Evolutionary conservation across 2,329 filamentous ascomycete species (phyloP).

Genomic region (Rhinocladiella similis): DNA sequence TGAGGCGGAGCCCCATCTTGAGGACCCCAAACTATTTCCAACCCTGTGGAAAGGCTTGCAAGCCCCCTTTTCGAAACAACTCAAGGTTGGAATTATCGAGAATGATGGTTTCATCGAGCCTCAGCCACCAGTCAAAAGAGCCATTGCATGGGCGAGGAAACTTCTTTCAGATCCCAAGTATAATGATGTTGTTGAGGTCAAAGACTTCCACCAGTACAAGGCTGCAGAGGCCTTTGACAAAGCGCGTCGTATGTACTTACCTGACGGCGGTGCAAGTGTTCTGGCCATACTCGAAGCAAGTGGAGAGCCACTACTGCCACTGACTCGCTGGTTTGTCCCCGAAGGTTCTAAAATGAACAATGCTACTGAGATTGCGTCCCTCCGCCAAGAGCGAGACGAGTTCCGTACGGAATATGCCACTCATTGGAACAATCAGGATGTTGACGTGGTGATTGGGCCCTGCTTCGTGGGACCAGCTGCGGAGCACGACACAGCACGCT

Average conservation of each 20-base stretch:
- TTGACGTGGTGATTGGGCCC: slow-evolving; percentile 9
- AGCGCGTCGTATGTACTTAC: slow-evolving; percentile 53
- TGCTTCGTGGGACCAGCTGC: slow-evolving; percentile 2
- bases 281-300: slow-evolving; percentile 34
- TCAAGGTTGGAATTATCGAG: slow-evolving; percentile 64
- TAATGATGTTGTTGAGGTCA: slow-evolving; percentile 48
- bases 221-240: slow-evolving; percentile 51
- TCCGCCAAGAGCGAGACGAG: too few species aligned
- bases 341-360: too few species aligned
- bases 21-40: slow-evolving; percentile 52
- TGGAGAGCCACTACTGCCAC: too few species aligned
- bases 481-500: slow-evolving; percentile 44
- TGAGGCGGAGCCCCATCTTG: slow-evolving; percentile 16
- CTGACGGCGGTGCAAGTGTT: slow-evolving; percentile 60
- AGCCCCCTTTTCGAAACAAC: slow-evolving; percentile 28
- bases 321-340: too few species aligned
- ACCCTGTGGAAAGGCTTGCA: slow-evolving; percentile 50
- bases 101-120: slow-evolving; percentile 64
- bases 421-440: slow-evolving; percentile 42
- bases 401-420: slow-evolving; percentile 21
- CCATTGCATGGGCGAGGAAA: slow-evolving; percentile 47
- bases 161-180: slow-evolving; percentile 44
- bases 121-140: slow-evolving; percentile 60
- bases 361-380: too few species aligned
- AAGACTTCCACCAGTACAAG: slow-evolving; percentile 51